These are phyloP conservation scores for Lolium perenne DNA, from an alignment of 176 grass and related monocot genomes.

Conservation along the genomic window DNA sequence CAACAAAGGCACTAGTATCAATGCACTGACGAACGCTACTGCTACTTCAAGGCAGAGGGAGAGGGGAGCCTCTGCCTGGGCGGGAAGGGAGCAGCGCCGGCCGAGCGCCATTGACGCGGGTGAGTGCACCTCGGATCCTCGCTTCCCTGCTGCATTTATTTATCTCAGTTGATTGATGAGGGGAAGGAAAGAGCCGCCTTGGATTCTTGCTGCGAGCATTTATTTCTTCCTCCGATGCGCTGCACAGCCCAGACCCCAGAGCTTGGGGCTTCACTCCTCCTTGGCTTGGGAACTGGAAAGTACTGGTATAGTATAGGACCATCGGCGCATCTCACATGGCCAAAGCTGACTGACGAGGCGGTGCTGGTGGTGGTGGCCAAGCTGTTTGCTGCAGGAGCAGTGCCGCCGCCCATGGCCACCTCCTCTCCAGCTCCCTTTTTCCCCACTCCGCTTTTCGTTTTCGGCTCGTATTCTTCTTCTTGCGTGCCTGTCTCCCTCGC, in stretches of 20 bases:
- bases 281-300: slow-evolving; percentile 12
- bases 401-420: slow-evolving; percentile 32
- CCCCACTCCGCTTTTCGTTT: background rate
- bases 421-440: slow-evolving; percentile 33
- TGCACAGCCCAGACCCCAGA: background rate
- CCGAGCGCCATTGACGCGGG: slow-evolving; percentile 25
- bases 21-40: background rate
- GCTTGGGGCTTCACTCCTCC: background rate
- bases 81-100: slow-evolving; percentile 1
- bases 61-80: background rate
- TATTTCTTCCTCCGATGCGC: slow-evolving; percentile 17
- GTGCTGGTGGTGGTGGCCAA: slow-evolving; percentile 19
- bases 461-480: slow-evolving; percentile 27
- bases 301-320: slow-evolving; percentile 30
- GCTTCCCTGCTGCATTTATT: background rate
- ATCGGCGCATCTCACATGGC: slow-evolving; percentile 37
- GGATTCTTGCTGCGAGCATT: slow-evolving; percentile 47
- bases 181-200: slow-evolving; percentile 26
- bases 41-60: background rate
- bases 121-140: background rate
- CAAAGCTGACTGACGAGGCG: slow-evolving; percentile 38
- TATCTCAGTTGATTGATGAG: too few relatives aligned
- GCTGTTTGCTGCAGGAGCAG: slow-evolving; percentile 29
- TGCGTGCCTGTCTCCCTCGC: slow-evolving; percentile 3
- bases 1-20: slow-evolving; percentile 21